Evolutionary conservation across 2,329 filamentous ascomycete genomes (phyloP), one percentile per base, ranked within the genome.

Genomic region (Dryadomyces quercus-mongolicae): DNA sequence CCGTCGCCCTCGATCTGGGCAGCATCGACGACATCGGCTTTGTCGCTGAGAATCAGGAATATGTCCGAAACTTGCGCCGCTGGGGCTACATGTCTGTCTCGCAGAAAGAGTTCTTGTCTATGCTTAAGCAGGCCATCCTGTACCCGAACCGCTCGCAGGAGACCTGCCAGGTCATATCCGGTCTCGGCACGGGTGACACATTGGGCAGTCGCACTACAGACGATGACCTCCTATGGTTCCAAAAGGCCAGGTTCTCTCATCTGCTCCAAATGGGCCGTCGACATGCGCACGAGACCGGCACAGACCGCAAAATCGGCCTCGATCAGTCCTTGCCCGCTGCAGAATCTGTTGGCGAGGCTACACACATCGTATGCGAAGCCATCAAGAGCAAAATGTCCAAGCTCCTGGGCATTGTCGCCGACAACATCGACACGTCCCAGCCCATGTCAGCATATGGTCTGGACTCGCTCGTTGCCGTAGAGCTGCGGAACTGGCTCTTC

Each of bases 401-500:
- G 52, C 52, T 56, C 3, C 51, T 60, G 50, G 51, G 55, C 42
- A 49, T 55, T 40, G 49, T 53, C 3, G 48, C 48, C 5, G 56
- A 55, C 22, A 54, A 53, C 38, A 49, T 57, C 40, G 54, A 55
- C n/a, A 42, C 46, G 16, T 46, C 52, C 31, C 31, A 62, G 55
- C 60, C 65, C 2, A 61, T 68, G 1, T 63, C 64, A 1, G 63
- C 65, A 3, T 67, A 65, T 43, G 70, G 70, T 0, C 64, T 71
- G 8, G 70, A 72, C 60, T 71, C 69, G 1, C 64, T 75, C 0
- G 66, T 75, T 31, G 71, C 71, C 1, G 67, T 74, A 0, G 71
- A 75, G 59, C 47, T 75, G 36, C 60, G 71, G 25, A 52, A 52
- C 40, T 52, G 51, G 51, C 20, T 47, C 22, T 51, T 51, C 49